phyloP scores from a whole-genome alignment of 2,329 filamentous ascomycete genomes.

The Monosporascus sp. region DNA sequence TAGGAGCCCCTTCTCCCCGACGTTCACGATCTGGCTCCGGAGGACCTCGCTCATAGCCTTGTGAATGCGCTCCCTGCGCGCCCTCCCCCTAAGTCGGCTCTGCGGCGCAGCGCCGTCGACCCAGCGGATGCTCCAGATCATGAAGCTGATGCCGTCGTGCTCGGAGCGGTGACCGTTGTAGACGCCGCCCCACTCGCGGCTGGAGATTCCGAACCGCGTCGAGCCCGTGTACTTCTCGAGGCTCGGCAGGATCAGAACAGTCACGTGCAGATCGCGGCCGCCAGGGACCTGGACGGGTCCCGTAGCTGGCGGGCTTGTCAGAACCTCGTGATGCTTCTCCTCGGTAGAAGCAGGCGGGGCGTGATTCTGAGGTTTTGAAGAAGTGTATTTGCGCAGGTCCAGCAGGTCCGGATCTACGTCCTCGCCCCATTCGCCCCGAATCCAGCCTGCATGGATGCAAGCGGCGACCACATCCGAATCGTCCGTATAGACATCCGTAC shows the following conservation, averaged over 20 bases:
- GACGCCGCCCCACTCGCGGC: conserved; percentile 66
- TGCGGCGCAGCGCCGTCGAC: conserved; percentile 66
- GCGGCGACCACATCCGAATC: conserved; percentile 91
- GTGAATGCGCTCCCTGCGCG: conserved; percentile 49
- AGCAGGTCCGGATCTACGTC: conserved; percentile 68
- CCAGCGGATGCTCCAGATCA: conserved; percentile 76
- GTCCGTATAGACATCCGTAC: conserved; percentile 90
- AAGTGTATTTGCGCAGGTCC: conserved; percentile 40
- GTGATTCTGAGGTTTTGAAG: conserved; percentile 29
- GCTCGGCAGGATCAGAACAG: conserved; percentile 73
- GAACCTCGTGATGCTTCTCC: conserved; percentile 32
- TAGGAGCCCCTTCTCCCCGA: conserved; percentile 18
- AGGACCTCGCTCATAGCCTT: conserved; percentile 50
- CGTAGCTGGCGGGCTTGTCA: conserved; percentile 49
- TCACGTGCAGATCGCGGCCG: conserved; percentile 80
- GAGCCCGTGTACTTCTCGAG: conserved; percentile 71
- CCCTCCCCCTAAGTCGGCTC: conserved; percentile 50
- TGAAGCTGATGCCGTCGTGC: conserved; percentile 88
- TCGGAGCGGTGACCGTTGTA: conserved; percentile 35
- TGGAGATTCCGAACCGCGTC: conserved; percentile 75
- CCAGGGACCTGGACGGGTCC: conserved; percentile 59
- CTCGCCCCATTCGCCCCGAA: conserved; percentile 80
- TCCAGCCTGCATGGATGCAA: conserved; percentile 89
- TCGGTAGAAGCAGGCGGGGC: conserved; percentile 16
- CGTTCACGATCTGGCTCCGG: conserved; percentile 27